Base-by-base conservation (phyloP, 176 grass and related monocot genomes). In the Avena eriantha region DNA sequence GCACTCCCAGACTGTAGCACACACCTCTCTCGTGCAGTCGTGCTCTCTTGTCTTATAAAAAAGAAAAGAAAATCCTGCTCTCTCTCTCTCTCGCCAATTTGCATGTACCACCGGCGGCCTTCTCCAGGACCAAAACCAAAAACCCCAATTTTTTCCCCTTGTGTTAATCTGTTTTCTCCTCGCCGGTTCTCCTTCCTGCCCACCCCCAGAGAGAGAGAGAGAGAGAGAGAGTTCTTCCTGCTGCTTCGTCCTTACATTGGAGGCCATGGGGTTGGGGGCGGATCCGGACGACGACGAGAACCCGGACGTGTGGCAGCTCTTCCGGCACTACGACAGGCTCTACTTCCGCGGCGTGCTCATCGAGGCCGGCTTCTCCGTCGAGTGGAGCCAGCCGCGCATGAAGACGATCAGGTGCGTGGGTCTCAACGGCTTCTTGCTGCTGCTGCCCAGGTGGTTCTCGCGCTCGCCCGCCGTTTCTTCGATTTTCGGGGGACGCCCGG, bases 291-390 rank as follows among this genome's bases (percentile, higher is more conserved):
- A 91, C 54, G 54, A 21, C 17, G 53, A 5, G 23, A 89, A 57
- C 36, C 87, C 88, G 65, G 91, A 96, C 84, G 67, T 90, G 16
- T 35, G 57, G 49, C 60, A 83, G 18, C 87, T 96, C 47, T 96
- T 96, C 86, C 7, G 35, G 3, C 82, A 91, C 87, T 96, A 92
- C 87, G 84, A 90, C 85, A 6, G 2, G 23, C 84, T 89, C 87
- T 96, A 96, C 91, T 96, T 96, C 91, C 89, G 53, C 3, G 82
- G 83, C 47, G 69, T 82, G 35, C 91, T 96, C 54, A 84, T 57
- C 16, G 87, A 51, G 56, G 89, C 76, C 16, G 82, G 66, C 80
- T 92, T 88, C 89, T 13, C 57, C 68, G 87, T 93, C 31, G 63
- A 86, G 17, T 96, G 91, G 89, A 80, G 79, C 78, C 76, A 78